Percentiles rank a stretch among this genome's conserved stretches.
These are phyloP conservation scores for Lichtheimia ramosa DNA, from an alignment of 371 early-diverging fungal species.

Conservation along the genomic window DNA sequence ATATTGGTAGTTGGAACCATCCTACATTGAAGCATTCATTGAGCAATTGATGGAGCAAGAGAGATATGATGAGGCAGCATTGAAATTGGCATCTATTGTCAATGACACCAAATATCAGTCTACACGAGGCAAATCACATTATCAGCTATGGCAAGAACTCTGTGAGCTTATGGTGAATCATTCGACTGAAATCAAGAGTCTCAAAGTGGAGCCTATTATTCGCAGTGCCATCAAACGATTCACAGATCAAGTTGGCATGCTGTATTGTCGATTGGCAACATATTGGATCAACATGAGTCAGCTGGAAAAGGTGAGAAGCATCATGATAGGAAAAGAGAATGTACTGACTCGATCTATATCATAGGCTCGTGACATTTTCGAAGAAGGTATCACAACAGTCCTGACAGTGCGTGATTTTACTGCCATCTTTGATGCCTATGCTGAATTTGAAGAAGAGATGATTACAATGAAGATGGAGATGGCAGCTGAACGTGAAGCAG, in stretches of 20 bases:
- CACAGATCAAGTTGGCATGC: slow-evolving; percentile 82
- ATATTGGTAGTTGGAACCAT: slow-evolving; percentile 63
- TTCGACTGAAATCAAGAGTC: slow-evolving; percentile 61
- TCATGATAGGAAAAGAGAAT: background rate
- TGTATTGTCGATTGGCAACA: slow-evolving; percentile 88
- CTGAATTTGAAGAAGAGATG: slow-evolving; percentile 86
- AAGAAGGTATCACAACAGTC: slow-evolving; percentile 86
- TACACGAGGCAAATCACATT: slow-evolving; percentile 71
- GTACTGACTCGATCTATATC: background rate
- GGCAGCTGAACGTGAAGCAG: slow-evolving; percentile 57
- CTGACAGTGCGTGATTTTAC: slow-evolving; percentile 93
- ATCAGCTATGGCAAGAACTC: slow-evolving; percentile 87
- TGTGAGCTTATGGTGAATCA: slow-evolving; percentile 82
- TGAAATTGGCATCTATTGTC: slow-evolving; percentile 71
- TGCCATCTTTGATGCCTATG: slow-evolving; percentile 94
- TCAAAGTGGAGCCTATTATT: slow-evolving; percentile 81
- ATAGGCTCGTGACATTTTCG: slow-evolving; percentile 86
- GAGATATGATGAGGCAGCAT: slow-evolving; percentile 84
- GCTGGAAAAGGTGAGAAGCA: slow-evolving; percentile 65
- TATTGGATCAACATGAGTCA: slow-evolving; percentile 79
- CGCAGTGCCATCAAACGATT: slow-evolving; percentile 87
- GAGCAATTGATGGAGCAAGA: slow-evolving; percentile 67
- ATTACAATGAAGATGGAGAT: slow-evolving; percentile 80
- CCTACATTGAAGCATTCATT: slow-evolving; percentile 73
- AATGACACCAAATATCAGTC: slow-evolving; percentile 74